These are phyloP conservation scores for Collariella sp. DNA, from an alignment of 495 filamentous ascomycete genomes.

Conservation along the genomic window DNA sequence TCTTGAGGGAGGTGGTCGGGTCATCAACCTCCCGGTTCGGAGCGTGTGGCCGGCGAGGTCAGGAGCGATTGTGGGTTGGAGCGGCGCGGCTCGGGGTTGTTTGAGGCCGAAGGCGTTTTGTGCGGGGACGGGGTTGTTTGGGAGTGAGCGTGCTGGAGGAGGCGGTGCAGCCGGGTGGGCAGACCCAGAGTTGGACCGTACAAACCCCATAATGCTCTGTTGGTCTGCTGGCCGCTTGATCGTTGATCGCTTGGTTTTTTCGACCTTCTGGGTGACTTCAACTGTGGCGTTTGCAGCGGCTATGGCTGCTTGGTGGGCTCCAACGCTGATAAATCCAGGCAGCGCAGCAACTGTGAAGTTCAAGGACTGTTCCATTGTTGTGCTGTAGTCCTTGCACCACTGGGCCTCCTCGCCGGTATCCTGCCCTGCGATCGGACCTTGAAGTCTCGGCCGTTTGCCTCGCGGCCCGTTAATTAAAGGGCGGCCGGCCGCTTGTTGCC, in stretches of 20 bases:
- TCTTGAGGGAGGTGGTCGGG: conserved; percentile 9
- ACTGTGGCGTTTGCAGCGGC: conserved; percentile 22
- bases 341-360: conserved; percentile 35
- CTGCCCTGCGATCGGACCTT: conserved; percentile 18
- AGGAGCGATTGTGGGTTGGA: conserved; percentile 26
- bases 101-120: conserved; percentile 1
- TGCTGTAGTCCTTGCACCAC: conserved; percentile 28
- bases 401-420: conserved; percentile 25
- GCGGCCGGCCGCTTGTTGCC: neutral
- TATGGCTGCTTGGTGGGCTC: conserved; percentile 33
- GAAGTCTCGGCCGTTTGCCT: conserved; percentile 23
- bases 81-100: conserved; percentile 5
- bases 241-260: conserved; percentile 20
- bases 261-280: conserved; percentile 13
- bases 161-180: neutral
- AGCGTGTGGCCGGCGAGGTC: conserved; percentile 32
- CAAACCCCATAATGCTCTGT: conserved; percentile 34
- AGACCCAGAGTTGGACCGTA: conserved; percentile 11
- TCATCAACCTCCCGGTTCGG: conserved; percentile 20
- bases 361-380: conserved; percentile 39
- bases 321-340: conserved; percentile 38
- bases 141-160: neutral
- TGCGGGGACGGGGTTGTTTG: neutral
- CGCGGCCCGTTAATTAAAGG: conserved; percentile 4
- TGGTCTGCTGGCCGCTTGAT: conserved; percentile 32